phyloP scores from a whole-genome alignment of 2,329 filamentous ascomycete species.

The Aspergillus pseudoglaucus region DNA sequence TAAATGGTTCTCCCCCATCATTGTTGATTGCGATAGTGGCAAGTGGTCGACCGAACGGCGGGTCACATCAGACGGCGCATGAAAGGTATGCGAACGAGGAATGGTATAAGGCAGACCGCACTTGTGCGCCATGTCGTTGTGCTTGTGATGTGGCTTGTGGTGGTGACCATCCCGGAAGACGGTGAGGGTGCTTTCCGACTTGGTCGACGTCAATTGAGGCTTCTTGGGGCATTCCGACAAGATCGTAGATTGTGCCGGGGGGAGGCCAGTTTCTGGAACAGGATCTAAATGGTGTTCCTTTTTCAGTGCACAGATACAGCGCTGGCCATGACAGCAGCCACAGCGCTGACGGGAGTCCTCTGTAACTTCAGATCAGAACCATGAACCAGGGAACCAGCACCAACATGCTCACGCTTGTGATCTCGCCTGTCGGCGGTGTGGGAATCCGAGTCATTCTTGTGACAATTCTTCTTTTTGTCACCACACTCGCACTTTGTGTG shows the following conservation, averaged over 20 bases:
- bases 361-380: constrained; percentile 28
- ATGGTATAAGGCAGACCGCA: constrained; percentile 59
- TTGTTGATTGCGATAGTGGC: constrained; percentile 31
- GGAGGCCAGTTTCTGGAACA: constrained; percentile 42
- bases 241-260: constrained; percentile 32
- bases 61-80: constrained; percentile 40
- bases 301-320: constrained; percentile 56
- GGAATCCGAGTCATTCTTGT: constrained; percentile 31
- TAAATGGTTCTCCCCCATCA: constrained; percentile 24
- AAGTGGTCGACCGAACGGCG: constrained; percentile 50
- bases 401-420: constrained; percentile 32
- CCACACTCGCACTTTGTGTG: constrained; percentile 97
- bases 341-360: constrained; percentile 33
- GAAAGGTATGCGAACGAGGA: constrained; percentile 47
- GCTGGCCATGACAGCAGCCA: constrained; percentile 52
- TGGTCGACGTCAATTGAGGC: constrained; percentile 51
- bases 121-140: constrained; percentile 59
- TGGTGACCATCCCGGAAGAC: constrained; percentile 59
- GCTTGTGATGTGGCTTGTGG: constrained; percentile 59
- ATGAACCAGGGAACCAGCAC: constrained; percentile 18
- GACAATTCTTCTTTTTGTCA: constrained; percentile 68
- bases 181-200: constrained; percentile 55
- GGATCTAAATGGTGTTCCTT: constrained; percentile 49
- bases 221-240: constrained; percentile 45
- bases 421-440: constrained; percentile 30